Percentiles rank a stretch among this genome's conserved stretches.
Evolutionary conservation across 495 filamentous ascomycete genomes (phyloP).

Genomic region (Durotheca rogersii): DNA sequence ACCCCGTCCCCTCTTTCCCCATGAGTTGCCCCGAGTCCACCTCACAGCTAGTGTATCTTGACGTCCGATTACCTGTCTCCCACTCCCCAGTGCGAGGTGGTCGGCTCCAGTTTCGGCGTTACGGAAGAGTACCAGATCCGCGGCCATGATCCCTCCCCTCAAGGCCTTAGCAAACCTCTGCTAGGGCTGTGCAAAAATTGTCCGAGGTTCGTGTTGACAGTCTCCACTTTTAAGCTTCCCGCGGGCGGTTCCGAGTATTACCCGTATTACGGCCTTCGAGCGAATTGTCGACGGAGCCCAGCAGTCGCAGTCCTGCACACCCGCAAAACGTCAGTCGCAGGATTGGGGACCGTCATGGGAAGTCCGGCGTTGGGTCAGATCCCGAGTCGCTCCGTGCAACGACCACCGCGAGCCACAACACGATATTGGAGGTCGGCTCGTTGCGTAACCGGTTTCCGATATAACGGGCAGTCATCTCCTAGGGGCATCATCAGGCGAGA

Average conservation of each 20-base stretch:
- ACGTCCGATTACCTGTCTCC: background rate
- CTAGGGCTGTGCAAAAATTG: conserved; percentile 2
- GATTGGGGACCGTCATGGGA: too few relatives aligned
- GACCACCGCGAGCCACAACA: background rate
- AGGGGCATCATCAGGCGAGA: conserved; percentile 46
- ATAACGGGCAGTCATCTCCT: conserved; percentile 35
- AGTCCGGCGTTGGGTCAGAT: too few relatives aligned
- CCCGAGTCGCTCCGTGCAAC: background rate
- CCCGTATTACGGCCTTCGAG: too few relatives aligned
- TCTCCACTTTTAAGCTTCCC: too few relatives aligned
- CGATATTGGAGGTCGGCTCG: conserved; percentile 1
- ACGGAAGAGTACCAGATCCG: background rate
- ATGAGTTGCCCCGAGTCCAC: conserved; percentile 4
- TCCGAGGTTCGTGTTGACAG: too few relatives aligned
- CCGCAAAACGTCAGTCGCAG: too few relatives aligned
- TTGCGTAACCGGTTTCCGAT: conserved; percentile 1
- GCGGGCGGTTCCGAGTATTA: too few relatives aligned
- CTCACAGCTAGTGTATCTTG: conserved; percentile 1
- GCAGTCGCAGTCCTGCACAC: too few relatives aligned
- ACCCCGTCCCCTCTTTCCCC: conserved; percentile 10
- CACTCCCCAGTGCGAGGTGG: background rate
- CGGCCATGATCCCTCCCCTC: background rate
- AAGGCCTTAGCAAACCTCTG: too few relatives aligned
- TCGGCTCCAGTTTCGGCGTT: conserved; percentile 8
- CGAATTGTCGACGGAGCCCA: too few relatives aligned